These are phyloP conservation scores for Glarea lozoyensis DNA, from an alignment of 495 filamentous ascomycete genomes.

Conservation along the genomic window DNA sequence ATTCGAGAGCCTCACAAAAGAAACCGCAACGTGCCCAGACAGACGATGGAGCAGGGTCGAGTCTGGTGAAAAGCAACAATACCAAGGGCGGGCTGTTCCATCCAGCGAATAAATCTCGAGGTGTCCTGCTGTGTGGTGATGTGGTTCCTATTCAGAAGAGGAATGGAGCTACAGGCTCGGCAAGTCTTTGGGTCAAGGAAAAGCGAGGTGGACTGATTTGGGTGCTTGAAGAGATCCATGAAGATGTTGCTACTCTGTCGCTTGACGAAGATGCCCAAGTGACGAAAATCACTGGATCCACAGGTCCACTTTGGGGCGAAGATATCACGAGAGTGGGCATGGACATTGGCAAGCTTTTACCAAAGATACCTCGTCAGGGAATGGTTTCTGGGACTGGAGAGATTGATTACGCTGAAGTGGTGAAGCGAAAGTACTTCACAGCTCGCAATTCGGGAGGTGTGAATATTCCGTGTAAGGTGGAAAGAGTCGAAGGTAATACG, in stretches of 20 bases:
- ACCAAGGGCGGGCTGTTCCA: constrained; percentile 38
- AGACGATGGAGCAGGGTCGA: constrained; percentile 65
- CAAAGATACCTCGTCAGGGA: constrained; percentile 66
- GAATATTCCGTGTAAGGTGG: constrained; percentile 71
- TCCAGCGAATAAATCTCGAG: constrained; percentile 66
- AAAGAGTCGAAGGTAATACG: constrained; percentile 50
- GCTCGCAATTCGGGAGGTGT: constrained; percentile 63
- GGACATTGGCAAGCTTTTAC: constrained; percentile 66
- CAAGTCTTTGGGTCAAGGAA: constrained; percentile 97
- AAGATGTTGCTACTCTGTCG: constrained; percentile 71
- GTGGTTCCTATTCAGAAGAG: constrained; percentile 95
- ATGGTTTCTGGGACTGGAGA: constrained; percentile 54
- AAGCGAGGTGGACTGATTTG: constrained; percentile 90
- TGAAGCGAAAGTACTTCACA: constrained; percentile 67
- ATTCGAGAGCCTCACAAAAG: constrained; percentile 53
- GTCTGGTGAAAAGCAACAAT: constrained; percentile 40
- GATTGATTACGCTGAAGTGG: constrained; percentile 62
- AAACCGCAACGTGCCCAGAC: constrained; percentile 53
- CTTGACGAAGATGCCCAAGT: constrained; percentile 69
- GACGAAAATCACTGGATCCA: constrained; percentile 55
- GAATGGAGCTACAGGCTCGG: constrained; percentile 82
- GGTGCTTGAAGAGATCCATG: constrained; percentile 95
- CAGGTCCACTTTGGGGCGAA: constrained; percentile 72
- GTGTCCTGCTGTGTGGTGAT: constrained; percentile 89
- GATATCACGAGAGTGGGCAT: constrained; percentile 54